A percentile compares a stretch with the other conserved stretches of the same genome.
These are phyloP conservation scores for Chalaropsis ovoidea DNA, from an alignment of 2,329 filamentous ascomycete species.

Conservation along the genomic window DNA sequence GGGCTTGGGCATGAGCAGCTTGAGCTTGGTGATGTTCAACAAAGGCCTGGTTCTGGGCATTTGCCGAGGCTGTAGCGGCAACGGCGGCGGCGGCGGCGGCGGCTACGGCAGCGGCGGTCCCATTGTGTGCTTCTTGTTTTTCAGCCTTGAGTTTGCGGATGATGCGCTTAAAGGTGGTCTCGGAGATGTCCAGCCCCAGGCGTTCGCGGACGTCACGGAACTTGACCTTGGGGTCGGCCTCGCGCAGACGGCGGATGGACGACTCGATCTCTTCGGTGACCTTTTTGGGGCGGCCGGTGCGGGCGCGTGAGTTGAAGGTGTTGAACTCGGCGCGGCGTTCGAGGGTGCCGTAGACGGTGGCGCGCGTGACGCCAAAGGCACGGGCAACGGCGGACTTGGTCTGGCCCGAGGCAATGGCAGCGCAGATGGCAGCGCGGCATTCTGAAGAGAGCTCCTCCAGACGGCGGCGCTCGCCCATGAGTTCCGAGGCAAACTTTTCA, in stretches of 20 bases:
- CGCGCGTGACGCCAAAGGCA: conserved; percentile 25
- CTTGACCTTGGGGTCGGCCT: conserved; percentile 22
- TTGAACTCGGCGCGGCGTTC: conserved; percentile 24
- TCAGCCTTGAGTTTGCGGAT: conserved; percentile 23
- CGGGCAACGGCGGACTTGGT: conserved; percentile 25
- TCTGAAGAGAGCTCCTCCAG: conserved; percentile 25
- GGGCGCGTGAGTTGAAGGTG: conserved; percentile 23
- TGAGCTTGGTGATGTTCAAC: conserved; percentile 19
- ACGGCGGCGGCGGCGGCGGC: conserved; percentile 14
- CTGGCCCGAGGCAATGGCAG: conserved; percentile 24
- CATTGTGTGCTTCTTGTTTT: conserved; percentile 7
- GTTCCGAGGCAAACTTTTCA: conserved; percentile 22
- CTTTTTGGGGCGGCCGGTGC: conserved; percentile 25
- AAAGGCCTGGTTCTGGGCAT: background rate
- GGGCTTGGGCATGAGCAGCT: conserved; percentile 15
- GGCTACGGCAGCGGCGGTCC: background rate
- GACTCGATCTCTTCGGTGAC: conserved; percentile 23
- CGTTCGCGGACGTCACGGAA: conserved; percentile 24
- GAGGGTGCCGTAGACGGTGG: conserved; percentile 25
- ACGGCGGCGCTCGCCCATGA: conserved; percentile 24
- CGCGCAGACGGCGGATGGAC: conserved; percentile 19
- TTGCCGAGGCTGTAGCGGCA: conserved; percentile 4
- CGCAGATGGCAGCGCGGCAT: conserved; percentile 25
- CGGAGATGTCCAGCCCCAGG: conserved; percentile 23
- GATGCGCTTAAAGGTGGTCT: conserved; percentile 25